Evolutionary conservation across 2,329 filamentous ascomycete species (phyloP), one percentile per base, ranked within the genome.

Genomic region (Claviceps sp.): DNA sequence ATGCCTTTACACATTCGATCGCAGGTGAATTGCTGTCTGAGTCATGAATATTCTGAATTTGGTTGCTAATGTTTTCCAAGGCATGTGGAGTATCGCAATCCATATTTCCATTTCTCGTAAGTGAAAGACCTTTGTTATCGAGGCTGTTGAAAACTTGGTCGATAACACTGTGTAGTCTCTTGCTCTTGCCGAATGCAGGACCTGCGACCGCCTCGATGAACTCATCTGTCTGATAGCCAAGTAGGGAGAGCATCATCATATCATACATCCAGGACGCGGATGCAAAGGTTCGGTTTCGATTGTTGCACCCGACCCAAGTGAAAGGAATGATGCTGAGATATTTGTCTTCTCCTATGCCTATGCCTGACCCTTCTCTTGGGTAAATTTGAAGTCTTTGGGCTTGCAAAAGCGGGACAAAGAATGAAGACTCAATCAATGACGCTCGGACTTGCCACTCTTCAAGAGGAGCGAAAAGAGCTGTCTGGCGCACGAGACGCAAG

Each of bases 261-360:
- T 54, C 51, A 18, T 41, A 50, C 40, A 57, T 36, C 26, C 47
- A 26, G 11, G 36, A 14, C 1, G 48, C 37, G 16, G 54, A 52
- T 5, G 48, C 47, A 13, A 14, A 47, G 11, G 46, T 45, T 16
- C 51, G 20, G 34, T 34, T 36, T 6, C 44, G 49, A 42, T 52
- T 53, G 48, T 54, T 54, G 37, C 34, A 43, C 1, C 42, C 45
- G 14, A 51, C 50, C 54, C 54, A 57, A 14, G 41, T 37, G 14
- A 54, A 49, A 1, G 56, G 52, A 30, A 57, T 57, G 14, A 54
- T 34, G 13, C 38, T 26, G 13, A 57, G 34, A 46, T 57, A 54
- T 26, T 52, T 54, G 38, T 50, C 54, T 20, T 45, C 37, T 2
- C n/a, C n/a, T n/a, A n/a, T n/a, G n/a, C 26, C 30, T 2, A 40